Conservation (phyloP, 768 basidiomycete species). For the Erythrobasidium yunnanense region DNA sequence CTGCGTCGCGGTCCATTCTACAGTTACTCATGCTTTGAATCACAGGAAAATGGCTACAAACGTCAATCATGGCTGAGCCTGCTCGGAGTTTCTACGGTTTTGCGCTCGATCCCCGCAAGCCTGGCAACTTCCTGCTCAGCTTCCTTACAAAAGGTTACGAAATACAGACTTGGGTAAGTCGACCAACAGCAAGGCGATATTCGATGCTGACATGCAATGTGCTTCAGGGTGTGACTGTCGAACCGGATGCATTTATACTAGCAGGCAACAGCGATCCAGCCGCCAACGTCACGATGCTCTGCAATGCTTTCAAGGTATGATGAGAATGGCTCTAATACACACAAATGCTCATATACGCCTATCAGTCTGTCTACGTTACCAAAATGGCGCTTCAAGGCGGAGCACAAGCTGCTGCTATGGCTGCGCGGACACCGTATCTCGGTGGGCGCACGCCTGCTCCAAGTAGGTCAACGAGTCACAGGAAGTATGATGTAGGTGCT, state of each 20-base stretch:
- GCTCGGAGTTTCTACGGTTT: conserved; percentile 93
- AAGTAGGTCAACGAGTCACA: no score
- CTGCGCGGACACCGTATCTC: conserved; percentile 70
- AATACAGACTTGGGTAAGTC: conserved; percentile 24
- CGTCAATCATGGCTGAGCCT: conserved; percentile 83
- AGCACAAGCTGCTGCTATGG: conserved; percentile 44
- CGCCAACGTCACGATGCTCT: conserved; percentile 80
- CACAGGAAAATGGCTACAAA: conserved; percentile 72
- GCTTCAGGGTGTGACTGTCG: conserved; percentile 51
- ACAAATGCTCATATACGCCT: neutral
- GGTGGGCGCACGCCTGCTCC: conserved; percentile 42
- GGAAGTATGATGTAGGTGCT: no score
- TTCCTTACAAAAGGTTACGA: conserved; percentile 47
- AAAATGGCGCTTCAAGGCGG: conserved; percentile 54
- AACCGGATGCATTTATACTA: conserved; percentile 77
- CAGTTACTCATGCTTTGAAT: neutral
- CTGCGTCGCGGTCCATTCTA: neutral
- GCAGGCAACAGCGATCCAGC: conserved; percentile 81
- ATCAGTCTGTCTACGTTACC: conserved; percentile 42
- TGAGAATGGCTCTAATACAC: conserved; percentile 39
- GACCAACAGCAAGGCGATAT: no score
- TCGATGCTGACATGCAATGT: neutral
- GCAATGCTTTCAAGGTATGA: conserved; percentile 93
- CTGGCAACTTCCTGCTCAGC: conserved; percentile 85
- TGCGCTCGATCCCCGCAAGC: conserved; percentile 62